Evolutionary conservation across 2,329 filamentous ascomycete genomes (phyloP), one percentile per base, ranked within the genome.

Genomic region (Epichloe sibirici): DNA sequence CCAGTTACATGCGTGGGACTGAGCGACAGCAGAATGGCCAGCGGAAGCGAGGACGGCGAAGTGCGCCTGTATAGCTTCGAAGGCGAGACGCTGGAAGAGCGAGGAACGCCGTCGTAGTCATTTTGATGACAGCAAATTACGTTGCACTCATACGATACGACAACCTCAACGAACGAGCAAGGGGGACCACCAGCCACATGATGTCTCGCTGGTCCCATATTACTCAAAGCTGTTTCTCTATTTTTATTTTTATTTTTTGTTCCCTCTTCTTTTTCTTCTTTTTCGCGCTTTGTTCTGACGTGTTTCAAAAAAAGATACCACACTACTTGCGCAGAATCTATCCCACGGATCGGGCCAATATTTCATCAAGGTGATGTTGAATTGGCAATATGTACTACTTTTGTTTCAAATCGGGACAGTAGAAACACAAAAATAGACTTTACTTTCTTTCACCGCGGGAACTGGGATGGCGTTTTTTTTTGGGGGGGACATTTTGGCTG

Each of bases 1-100:
- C 90, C 93, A 0, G 90, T 97, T 3, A 97, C 90, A 3, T 97
- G 91, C 65, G 86, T 97, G 40, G 90, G 88, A 1, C 74, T 98
- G 6, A 94, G 89, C 61, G 93, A 97, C 65, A 88, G 85, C 60
- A 79, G 88, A 42, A 86, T 98, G 74, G 88, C 89, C 34, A 95
- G 87, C 60, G 93, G 90, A 5, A 89, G 91, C 62, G 93, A 97
- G 67, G 93, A 98, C 65, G 88, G 88, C 57, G 90, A 95, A 61
- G 88, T 96, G 37, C 76, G 90, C 50, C 76, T 98, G 62, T 90
- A 90, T 66, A 87, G 83, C 61, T 91, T 90, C 62, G 78, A 81
- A 57, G 74, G 72, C 21, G 72, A 76, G 50, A 68, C 69, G 43
- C 67, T 75, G 38, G 71, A 73, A 56, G 73, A 77, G 57, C 68